Evolutionary conservation across 1,139 yeast genomes (phyloP), one percentile per base, ranked within the genome.

Genomic region (Debaryomyces fabryi): DNA sequence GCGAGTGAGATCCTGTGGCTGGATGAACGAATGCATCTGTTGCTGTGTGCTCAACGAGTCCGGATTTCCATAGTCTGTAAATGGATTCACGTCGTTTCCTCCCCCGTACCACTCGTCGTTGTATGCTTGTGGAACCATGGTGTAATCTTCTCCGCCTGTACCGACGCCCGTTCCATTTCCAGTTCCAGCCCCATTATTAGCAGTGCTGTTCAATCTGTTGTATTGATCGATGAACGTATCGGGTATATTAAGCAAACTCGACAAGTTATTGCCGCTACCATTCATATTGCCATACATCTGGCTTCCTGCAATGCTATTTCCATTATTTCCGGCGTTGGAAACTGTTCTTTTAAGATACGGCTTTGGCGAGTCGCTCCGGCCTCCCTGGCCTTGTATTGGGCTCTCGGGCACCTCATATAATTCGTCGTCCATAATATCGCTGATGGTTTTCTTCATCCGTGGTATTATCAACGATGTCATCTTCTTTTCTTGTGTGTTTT

Each of bases 371-470:
- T 48, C 53, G 36, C 35, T 44, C 24, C 48, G 46, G 32, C 35
- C 44, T 4, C 36, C 44, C 15, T 48, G 51, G 13, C 21, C 37
- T 30, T 45, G 53, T 24, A 57, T 49, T 2, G 68, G 64, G 27
- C 60, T 59, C 37, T 62, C 61, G 6, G 78, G 78, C 49, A 79
- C 66, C 58, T 77, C 83, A 54, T 79, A 80, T 48, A 85, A 67
- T 59, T 85, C 90, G 54, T 85, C 91, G 52, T 83, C 88, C 72
- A 82, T 73, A 38, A 81, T 77, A 55, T 82, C 87, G 32, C 83
- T 79, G 51, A 81, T 63, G 16, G 86, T 73, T 59, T 85, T 76
- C 63, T 81, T 74, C 53, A 78, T 70, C 36, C 69, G 64, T 30
- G 82, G 82, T 53, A 74, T 68, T 24, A 71, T 69, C 50, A 72